A percentile compares a stretch with the other conserved stretches of the same genome.
Evolutionary conservation across 1,139 yeast species (phyloP).

Genomic region (Eremothecium coryli): DNA sequence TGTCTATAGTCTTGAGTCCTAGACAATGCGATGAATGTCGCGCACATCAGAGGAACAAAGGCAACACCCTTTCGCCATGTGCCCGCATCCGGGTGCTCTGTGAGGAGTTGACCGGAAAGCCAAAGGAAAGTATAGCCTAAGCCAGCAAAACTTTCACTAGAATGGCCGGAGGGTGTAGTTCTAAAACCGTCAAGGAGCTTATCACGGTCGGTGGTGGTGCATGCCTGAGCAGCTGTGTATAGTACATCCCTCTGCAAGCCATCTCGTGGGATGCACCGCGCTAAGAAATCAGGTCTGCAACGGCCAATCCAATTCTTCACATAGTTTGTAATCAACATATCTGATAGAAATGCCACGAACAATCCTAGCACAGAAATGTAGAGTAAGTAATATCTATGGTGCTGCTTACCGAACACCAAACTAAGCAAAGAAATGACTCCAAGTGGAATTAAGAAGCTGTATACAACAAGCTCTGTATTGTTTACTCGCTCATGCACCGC

Average conservation of each 20-base stretch:
- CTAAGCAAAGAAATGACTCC: constrained; percentile 32
- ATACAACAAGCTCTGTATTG: constrained; percentile 32
- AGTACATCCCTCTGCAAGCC: constrained; percentile 40
- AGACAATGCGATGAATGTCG: constrained; percentile 55
- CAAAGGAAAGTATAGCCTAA: constrained; percentile 55
- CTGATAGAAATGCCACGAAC: constrained; percentile 42
- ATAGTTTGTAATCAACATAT: constrained; percentile 52
- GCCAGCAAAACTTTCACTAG: constrained; percentile 58
- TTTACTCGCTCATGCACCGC: constrained; percentile 57
- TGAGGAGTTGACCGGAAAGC: constrained; percentile 51
- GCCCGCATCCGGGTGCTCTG: constrained; percentile 38
- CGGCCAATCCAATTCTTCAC: constrained; percentile 68
- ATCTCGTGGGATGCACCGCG: constrained; percentile 51
- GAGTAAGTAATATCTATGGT: constrained; percentile 36
- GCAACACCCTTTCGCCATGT: constrained; percentile 45
- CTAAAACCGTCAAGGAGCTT: constrained; percentile 61
- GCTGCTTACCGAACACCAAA: constrained; percentile 33
- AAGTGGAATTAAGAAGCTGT: constrained; percentile 38
- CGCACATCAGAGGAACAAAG: constrained; percentile 43
- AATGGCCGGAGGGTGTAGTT: constrained; percentile 74
- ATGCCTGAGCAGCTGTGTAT: constrained; percentile 50
- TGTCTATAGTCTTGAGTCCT: constrained; percentile 76
- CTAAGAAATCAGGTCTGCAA: constrained; percentile 69
- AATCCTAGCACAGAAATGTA: constrained; percentile 49
- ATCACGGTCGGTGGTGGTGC: constrained; percentile 42